Percentiles rank a stretch among this genome's conserved stretches.
phyloP scores from a whole-genome alignment of 805 yeast species.

The Kodamaea kakaduensis region DNA sequence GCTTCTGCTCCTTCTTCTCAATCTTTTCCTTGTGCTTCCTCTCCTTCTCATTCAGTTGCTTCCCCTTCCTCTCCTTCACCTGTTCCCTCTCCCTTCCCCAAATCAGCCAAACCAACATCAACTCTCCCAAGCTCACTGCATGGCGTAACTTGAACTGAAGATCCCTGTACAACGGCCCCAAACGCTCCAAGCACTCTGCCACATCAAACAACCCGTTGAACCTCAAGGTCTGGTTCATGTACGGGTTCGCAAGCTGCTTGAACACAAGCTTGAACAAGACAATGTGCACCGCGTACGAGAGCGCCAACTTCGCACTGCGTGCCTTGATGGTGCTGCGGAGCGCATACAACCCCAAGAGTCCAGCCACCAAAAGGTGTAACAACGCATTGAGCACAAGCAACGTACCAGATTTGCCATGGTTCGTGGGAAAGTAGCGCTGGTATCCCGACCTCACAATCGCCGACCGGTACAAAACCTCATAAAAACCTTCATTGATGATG shows the following conservation, averaged over 20 bases:
- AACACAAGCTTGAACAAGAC: slow-evolving; percentile 6
- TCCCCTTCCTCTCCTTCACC: slow-evolving; percentile 1
- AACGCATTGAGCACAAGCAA: slow-evolving; percentile 1
- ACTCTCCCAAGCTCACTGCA: slow-evolving; percentile 5
- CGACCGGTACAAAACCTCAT: slow-evolving; percentile 6
- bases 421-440: neutral
- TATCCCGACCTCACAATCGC: slow-evolving; percentile 5
- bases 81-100: slow-evolving; percentile 8
- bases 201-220: slow-evolving; percentile 11
- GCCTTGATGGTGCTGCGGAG: neutral
- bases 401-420: neutral
- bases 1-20: neutral
- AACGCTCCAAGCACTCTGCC: slow-evolving; percentile 9
- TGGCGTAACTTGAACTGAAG: neutral
- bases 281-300: slow-evolving; percentile 10
- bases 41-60: slow-evolving; percentile 1
- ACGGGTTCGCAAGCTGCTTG: slow-evolving; percentile 5
- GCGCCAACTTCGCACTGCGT: neutral
- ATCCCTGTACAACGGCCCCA: slow-evolving; percentile 1
- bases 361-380: neutral
- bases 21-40: neutral
- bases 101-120: slow-evolving; percentile 11
- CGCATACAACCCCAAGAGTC: neutral
- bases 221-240: slow-evolving; percentile 4
- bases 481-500: slow-evolving; percentile 3